Conservation (phyloP, 495 filamentous ascomycete genomes). For the Penicilliopsis zonata region DNA sequence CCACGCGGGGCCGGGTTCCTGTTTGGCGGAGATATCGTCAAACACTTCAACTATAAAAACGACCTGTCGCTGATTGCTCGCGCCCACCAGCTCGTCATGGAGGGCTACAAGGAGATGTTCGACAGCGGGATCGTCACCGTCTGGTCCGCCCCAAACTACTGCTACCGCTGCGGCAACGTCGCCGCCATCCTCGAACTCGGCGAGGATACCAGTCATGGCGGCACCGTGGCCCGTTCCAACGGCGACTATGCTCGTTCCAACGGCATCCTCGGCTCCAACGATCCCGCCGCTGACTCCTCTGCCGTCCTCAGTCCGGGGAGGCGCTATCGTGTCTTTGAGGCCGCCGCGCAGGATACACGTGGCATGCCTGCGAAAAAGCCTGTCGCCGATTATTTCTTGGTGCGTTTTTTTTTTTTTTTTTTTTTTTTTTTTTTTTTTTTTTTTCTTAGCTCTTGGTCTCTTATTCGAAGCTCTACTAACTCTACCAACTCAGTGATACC, state of each 20-base stretch:
- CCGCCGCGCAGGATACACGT: conserved; percentile 88
- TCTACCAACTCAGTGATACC: not conserved
- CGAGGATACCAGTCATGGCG: conserved; percentile 69
- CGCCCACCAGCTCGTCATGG: conserved; percentile 97
- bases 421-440: no score
- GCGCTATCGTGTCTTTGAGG: conserved; percentile 92
- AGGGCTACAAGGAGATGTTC: conserved; percentile 99
- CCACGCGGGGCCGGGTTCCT: conserved; percentile 93
- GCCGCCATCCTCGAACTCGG: conserved; percentile 88
- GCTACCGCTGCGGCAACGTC: conserved; percentile 95
- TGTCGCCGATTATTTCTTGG: conserved; percentile 92
- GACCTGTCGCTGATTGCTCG: conserved; percentile 84
- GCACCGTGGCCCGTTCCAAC: conserved; percentile 65
- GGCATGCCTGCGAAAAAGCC: conserved; percentile 99
- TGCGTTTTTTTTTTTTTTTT: no score
- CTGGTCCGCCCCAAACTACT: conserved; percentile 97
- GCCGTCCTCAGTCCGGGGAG: conserved; percentile 62
- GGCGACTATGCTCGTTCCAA: conserved; percentile 57
- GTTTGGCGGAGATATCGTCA: conserved; percentile 93
- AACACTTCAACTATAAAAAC: conserved; percentile 87
- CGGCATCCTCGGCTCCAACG: conserved; percentile 30
- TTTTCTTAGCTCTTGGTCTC: no score
- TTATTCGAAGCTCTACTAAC: conserved; percentile 1
- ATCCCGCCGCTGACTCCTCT: conserved; percentile 17
- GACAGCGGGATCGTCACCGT: conserved; percentile 90